These are phyloP conservation scores for Tulasnella sp. DNA, from an alignment of 768 basidiomycete species.

Conservation along the genomic window DNA sequence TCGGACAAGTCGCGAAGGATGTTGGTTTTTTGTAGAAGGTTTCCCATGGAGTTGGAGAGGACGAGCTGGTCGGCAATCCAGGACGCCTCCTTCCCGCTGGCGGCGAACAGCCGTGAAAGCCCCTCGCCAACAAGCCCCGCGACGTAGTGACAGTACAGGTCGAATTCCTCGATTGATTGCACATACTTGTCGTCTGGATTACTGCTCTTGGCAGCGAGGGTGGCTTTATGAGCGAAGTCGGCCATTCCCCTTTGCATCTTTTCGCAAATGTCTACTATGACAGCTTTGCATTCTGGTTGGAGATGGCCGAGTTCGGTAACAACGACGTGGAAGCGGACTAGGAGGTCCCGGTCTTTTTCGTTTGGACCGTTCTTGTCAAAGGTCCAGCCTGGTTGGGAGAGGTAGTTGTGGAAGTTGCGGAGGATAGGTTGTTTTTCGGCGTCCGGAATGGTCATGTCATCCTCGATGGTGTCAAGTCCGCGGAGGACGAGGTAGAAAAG, in stretches of 20 bases:
- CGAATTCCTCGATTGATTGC: conserved; percentile 74
- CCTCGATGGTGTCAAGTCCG: conserved; percentile 94
- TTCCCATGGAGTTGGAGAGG: conserved; percentile 89
- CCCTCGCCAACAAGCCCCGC: conserved; percentile 97
- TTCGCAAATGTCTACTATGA: conserved; percentile 72
- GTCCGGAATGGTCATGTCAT: conserved; percentile 94
- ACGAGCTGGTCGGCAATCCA: conserved; percentile 76
- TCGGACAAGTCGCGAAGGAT: conserved; percentile 94
- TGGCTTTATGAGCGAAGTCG: conserved; percentile 77
- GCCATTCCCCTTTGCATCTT: conserved; percentile 97
- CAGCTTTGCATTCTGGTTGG: conserved; percentile 58
- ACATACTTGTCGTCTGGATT: conserved; percentile 52
- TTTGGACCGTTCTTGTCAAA: conserved; percentile 73
- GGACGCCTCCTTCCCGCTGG: conserved; percentile 69
- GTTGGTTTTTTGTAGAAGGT: conserved; percentile 94
- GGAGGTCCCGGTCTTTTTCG: conserved; percentile 80
- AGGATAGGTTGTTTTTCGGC: conserved; percentile 78
- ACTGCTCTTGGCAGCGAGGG: conserved; percentile 42
- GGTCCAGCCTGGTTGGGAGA: conserved; percentile 76
- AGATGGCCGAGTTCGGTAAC: conserved; percentile 72
- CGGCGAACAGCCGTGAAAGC: conserved; percentile 77
- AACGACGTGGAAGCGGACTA: conserved; percentile 74
- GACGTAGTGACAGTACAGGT: conserved; percentile 97
- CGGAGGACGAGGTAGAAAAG: conserved; percentile 92
- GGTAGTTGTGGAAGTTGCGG: conserved; percentile 70